Base-by-base conservation (phyloP, 208 protist genomes). In the Acanthamoeba royreba region DNA sequence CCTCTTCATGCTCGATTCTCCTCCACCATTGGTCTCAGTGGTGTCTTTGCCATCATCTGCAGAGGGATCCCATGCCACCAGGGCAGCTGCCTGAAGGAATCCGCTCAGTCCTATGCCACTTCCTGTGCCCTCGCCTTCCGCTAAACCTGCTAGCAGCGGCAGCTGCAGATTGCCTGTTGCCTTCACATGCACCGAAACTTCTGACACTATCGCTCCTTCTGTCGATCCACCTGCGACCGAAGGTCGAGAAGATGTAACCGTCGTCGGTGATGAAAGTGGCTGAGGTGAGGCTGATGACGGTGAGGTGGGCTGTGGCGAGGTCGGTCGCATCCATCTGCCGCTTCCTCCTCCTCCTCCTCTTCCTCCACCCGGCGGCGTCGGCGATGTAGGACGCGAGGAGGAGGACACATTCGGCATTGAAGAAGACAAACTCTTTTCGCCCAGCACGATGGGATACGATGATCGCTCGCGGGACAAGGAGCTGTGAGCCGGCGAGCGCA, bases 111-210 rank as follows among this genome's bases (percentile, higher is more conserved):
- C n/a, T 4, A 35, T 15, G 35, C 7, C 15, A 11, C 25, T 77
- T 15, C 72, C 72, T 38, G 42, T 53, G 72, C 42, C 72, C 25
- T 83, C 72, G 72, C 43, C 72, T 15, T 83, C 72, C 43, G 35
- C 38, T n/a, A 83, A 28, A 0, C 72, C 72, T 22, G 38, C 72
- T 5, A 49, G 4, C 19, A 83, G 72, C 42, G 72, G 72, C 72
- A 83, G 42, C 72, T 83, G 72, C 72, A 83, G 72, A 40, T 83
- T 83, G 42, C 72, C 72, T 45, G 72, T 53, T 19, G 72, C 72
- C 42, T 45, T 0, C 2, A 83, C 42, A 38, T 83, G 38, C 72
- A 83, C 72, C 42, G n/a, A 15, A 5, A 25, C 72, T 31, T 83
- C 72, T 15, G 33, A 28, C 4, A 7, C 66, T 17, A 83, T 22